These are phyloP conservation scores for Eimeria praecox DNA, from an alignment of 169 alveolate species.

Conservation along the genomic window DNA sequence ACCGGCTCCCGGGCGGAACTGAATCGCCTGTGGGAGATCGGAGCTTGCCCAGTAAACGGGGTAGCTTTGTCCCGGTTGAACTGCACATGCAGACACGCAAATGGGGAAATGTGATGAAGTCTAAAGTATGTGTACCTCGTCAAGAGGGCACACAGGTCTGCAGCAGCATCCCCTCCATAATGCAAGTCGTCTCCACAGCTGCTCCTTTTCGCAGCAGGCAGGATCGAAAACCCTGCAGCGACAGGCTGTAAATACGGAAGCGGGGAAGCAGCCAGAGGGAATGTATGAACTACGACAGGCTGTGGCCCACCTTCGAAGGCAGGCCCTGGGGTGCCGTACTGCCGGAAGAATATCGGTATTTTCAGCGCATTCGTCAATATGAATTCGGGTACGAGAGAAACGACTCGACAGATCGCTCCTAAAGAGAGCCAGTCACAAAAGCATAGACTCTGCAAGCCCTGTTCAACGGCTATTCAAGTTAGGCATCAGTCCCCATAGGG, in stretches of 20 bases:
- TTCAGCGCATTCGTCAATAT: constrained; percentile 87
- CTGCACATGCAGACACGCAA: constrained; percentile 1
- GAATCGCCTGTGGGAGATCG: constrained; percentile 78
- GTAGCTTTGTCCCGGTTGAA: constrained; percentile 71
- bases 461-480: neutral
- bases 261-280: neutral
- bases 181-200: neutral
- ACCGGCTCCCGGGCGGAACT: constrained; percentile 73
- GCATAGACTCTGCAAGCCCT: neutral
- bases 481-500: neutral
- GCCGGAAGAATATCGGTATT: constrained; percentile 84
- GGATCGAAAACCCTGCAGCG: neutral
- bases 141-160: neutral
- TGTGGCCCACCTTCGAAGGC: constrained; percentile 79
- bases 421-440: constrained; percentile 23
- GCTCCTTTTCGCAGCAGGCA: neutral
- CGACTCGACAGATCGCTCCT: constrained; percentile 89
- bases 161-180: neutral
- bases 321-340: constrained; percentile 85
- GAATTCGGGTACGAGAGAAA: constrained; percentile 91
- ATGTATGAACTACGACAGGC: neutral
- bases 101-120: neutral
- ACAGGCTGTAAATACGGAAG: neutral
- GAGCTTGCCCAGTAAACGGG: constrained; percentile 79
- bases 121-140: neutral